These are phyloP conservation scores for Nyssa sinensis DNA, from an alignment of 148 eudicot species.

Conservation along the genomic window DNA sequence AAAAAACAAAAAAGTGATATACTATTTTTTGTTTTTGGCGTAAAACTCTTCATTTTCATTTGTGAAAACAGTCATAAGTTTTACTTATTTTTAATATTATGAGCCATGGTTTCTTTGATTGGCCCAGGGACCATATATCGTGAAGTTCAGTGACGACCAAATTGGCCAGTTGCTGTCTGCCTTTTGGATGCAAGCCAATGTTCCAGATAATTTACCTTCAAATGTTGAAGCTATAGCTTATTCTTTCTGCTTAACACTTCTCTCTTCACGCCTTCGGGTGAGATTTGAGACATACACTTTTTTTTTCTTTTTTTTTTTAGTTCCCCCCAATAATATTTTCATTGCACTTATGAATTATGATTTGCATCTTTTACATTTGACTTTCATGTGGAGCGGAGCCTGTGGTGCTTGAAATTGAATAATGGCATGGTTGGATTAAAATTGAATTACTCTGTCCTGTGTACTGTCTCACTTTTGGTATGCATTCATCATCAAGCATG, in stretches of 20 bases:
- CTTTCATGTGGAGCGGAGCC: neutral
- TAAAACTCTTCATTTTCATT: too few relatives aligned
- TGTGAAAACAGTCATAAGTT: neutral
- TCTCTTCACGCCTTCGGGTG: conserved; percentile 69
- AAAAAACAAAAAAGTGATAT: too few relatives aligned
- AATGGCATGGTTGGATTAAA: neutral
- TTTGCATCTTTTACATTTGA: neutral
- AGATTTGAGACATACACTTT: conserved; percentile 9
- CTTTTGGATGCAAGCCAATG: conserved; percentile 82
- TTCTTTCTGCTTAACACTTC: conserved; percentile 78
- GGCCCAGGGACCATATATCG: conserved; percentile 58
- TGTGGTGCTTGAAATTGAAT: neutral
- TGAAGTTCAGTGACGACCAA: conserved; percentile 86
- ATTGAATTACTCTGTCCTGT: neutral
- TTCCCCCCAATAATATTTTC: neutral
- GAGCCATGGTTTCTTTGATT: neutral
- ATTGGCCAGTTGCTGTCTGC: conserved; percentile 75
- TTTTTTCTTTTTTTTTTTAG: conserved; percentile 2
- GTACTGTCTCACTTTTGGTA: neutral
- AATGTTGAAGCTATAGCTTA: conserved; percentile 88
- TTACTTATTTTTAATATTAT: neutral
- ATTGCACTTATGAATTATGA: neutral
- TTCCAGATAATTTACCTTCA: conserved; percentile 77
- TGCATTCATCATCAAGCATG: neutral
- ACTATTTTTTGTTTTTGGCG: neutral